Base-by-base conservation (phyloP, 2,329 filamentous ascomycete genomes). In the Penicillium sp. region DNA sequence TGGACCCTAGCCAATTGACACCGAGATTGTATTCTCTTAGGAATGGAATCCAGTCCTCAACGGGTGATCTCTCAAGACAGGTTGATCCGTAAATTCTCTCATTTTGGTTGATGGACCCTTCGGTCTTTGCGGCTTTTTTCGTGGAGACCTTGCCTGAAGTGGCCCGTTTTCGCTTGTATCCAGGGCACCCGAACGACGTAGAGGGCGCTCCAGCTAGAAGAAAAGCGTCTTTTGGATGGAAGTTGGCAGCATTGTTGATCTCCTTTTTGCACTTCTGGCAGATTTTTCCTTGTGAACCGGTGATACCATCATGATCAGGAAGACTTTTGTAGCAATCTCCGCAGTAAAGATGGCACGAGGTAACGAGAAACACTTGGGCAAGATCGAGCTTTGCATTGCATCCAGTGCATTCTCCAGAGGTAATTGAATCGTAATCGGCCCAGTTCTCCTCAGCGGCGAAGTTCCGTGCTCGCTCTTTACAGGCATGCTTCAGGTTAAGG, bases 21-120 rank as follows among this genome's bases (percentile, higher is more conserved):
- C 68, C 68, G 0, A 71, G 69, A 30, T 74, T 66, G 0, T 68
- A 36, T 1, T 63, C 36, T 1, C 49, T 61, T 18, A 62, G 58
- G 1, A 46, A 40, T 3, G 31, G 4, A 11, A 71, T 58, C 67
- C 68, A 74, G 48, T 65, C 64, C 1, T 14, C 18, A 4, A 13
- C 2, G 13, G 60, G 60, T 0, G 57, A 57, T 0, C 65, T 49
- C 0, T 62, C 42, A 20, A 58, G 46, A 27, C 72, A 48, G 14
- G 61, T 59, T 13, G 60, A 55, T 13, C 58, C 55, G 3, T 57
- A 40, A 14, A 20, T 46, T 38, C 9, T 46, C 43, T 46, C 38
- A 9, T 11, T 18, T 13, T 16, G 33, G 6, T 18, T 18, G 33
- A 10, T 10, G 10, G 18, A 18, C 16, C 7, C 2, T 9, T 18